Conservation (phyloP, 1,284 basidiomycete genomes). For the Porogramme epimiltina region DNA sequence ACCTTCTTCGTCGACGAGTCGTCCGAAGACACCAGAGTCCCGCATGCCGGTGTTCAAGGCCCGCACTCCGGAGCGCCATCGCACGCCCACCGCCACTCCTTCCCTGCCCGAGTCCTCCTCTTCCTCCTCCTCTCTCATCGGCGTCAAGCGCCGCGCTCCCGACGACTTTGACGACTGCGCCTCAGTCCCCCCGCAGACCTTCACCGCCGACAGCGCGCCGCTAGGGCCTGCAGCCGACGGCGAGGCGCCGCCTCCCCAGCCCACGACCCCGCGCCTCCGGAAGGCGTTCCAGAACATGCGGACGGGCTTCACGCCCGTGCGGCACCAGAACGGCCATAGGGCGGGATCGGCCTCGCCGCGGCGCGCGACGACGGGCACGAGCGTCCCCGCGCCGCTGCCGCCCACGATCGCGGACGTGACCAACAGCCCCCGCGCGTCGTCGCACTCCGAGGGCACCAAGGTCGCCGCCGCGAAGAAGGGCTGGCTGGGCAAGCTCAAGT, state of each 20-base stretch:
- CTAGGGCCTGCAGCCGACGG: slow-evolving; percentile 41
- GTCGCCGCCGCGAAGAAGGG: slow-evolving; percentile 29
- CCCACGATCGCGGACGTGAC: slow-evolving; percentile 61
- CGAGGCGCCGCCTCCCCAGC: slow-evolving; percentile 41
- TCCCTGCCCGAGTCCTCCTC: slow-evolving; percentile 18
- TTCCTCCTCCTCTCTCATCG: slow-evolving; percentile 35
- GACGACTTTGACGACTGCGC: slow-evolving; percentile 68
- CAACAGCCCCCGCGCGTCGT: slow-evolving; percentile 55
- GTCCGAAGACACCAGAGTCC: slow-evolving; percentile 59
- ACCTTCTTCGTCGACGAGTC: slow-evolving; percentile 37
- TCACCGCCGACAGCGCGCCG: slow-evolving; percentile 52
- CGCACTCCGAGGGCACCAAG: slow-evolving; percentile 24
- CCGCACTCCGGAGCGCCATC: slow-evolving; percentile 45
- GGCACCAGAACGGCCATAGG: slow-evolving; percentile 47
- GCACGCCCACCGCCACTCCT: slow-evolving; percentile 14
- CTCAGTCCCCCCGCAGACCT: slow-evolving; percentile 58
- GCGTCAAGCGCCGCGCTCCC: slow-evolving; percentile 71
- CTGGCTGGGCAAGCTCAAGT: slow-evolving; percentile 36
- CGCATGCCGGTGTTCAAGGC: slow-evolving; percentile 50
- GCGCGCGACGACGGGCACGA: slow-evolving; percentile 27
- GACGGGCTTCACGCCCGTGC: slow-evolving; percentile 72
- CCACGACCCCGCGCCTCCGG: slow-evolving; percentile 56
- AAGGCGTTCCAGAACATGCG: slow-evolving; percentile 57
- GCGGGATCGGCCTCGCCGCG: slow-evolving; percentile 30
- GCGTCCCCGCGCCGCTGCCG: slow-evolving; percentile 12